Evolutionary conservation across 2,329 filamentous ascomycete genomes (phyloP).

Genomic region (Balansia obtecta): DNA sequence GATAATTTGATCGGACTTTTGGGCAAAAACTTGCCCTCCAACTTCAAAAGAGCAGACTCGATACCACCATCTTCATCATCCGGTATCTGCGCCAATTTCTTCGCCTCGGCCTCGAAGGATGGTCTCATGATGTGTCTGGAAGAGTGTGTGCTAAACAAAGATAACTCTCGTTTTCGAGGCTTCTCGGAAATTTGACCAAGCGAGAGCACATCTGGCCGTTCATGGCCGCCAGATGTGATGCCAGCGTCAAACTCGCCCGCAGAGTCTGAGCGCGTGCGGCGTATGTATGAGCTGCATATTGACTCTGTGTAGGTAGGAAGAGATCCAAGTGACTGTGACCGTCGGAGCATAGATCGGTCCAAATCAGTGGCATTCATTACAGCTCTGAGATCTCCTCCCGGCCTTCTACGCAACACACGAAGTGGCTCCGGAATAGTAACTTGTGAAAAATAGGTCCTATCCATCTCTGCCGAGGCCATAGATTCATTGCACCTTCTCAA

Average conservation of each 20-base stretch:
- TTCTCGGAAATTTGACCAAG: conserved; percentile 45
- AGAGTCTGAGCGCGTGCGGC: conserved; percentile 23
- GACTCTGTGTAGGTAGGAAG: conserved; percentile 50
- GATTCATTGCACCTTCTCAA: conserved; percentile 50
- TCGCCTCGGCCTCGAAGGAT: conserved; percentile 82
- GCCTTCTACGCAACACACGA: conserved; percentile 55
- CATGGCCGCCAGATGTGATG: conserved; percentile 12
- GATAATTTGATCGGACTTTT: conserved; percentile 33
- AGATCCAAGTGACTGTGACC: conserved; percentile 46
- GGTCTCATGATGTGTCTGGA: conserved; percentile 51
- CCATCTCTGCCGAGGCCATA: conserved; percentile 39
- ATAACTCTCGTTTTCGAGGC: conserved; percentile 32
- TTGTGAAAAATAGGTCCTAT: conserved; percentile 28
- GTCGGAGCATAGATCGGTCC: conserved; percentile 34
- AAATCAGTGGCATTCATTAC: conserved; percentile 53
- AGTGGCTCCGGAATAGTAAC: conserved; percentile 36
- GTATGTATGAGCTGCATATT: conserved; percentile 42
- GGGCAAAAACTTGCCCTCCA: conserved; percentile 70
- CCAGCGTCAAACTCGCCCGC: conserved; percentile 13
- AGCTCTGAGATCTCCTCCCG: conserved; percentile 62
- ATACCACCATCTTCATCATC: conserved; percentile 73
- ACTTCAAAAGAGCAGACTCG: conserved; percentile 81
- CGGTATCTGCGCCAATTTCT: conserved; percentile 76
- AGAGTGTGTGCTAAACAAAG: conserved; percentile 48
- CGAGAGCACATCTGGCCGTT: conserved; percentile 37